Percentiles rank a stretch among this genome's conserved stretches.
Conservation (phyloP, 116 monocot species). For the Trichopus zeylanicus region DNA sequence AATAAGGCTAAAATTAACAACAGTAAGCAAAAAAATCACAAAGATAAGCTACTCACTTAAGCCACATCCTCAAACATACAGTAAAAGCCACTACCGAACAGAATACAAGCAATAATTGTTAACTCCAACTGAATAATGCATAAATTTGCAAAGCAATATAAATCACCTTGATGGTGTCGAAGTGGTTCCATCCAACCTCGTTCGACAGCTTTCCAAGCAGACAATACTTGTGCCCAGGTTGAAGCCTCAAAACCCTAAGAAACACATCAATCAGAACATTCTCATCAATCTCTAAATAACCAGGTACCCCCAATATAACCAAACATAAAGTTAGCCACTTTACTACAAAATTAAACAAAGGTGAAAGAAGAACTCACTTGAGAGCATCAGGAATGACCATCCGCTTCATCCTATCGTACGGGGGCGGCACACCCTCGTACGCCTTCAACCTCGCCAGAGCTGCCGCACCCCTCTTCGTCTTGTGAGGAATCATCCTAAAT, state of each 20-base stretch:
- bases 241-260: slow-evolving; percentile 20
- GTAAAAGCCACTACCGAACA: too few species aligned
- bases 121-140: too few species aligned
- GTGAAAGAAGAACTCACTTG: slow-evolving; percentile 35
- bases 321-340: neutral
- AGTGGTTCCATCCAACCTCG: slow-evolving; percentile 14
- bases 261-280: neutral
- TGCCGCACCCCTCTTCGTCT: slow-evolving; percentile 66
- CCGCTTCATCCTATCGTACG: slow-evolving; percentile 45
- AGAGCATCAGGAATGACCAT: slow-evolving; percentile 59
- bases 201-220: slow-evolving; percentile 9
- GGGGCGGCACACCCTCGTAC: slow-evolving; percentile 46
- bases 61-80: too few species aligned
- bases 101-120: too few species aligned
- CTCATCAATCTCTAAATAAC: neutral
- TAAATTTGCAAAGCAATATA: neutral
- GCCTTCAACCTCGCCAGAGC: slow-evolving; percentile 52
- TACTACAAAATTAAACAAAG: neutral
- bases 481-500: slow-evolving; percentile 66
- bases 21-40: too few species aligned
- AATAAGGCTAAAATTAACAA: too few species aligned
- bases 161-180: slow-evolving; percentile 13
- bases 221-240: slow-evolving; percentile 15
- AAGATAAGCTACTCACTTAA: too few species aligned
- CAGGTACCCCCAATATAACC: neutral